Evolutionary conservation across 768 basidiomycete genomes (phyloP), one percentile per base, ranked within the genome.

Genomic region (Lactifluus volemus): DNA sequence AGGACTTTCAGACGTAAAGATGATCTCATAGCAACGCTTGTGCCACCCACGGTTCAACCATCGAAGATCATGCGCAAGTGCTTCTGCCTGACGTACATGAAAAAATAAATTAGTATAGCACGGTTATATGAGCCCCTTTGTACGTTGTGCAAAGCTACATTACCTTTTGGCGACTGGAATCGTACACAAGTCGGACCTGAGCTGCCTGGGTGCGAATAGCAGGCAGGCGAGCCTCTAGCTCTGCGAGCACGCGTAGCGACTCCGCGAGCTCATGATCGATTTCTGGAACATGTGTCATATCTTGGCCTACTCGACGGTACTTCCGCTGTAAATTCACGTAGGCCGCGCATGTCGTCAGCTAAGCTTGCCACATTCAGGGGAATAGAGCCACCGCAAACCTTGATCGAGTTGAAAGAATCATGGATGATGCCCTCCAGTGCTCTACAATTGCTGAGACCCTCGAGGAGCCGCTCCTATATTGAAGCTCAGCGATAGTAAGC

Each of bases 21-120:
- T 83, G 73, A 84, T 85, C 25, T 79, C 72, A 47, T 86, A 80
- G 82, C 85, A 86, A 12, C 88, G 85, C 69, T 85, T 84, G 59
- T 86, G 85, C 70, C 88, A 84, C 51, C 86, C 84, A 0, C 85
- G 89, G 69, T 90, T 89, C 25, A 89, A 77, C 88, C 88, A 91
- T 55, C 77, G 77, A 48, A 91, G 74, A 56, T 84, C 84, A 2
- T 71, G 70, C n/a, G 84, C 82, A 17, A 91, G 81, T 6, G 76
- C 72, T 66, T 80, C 77, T 9, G 89, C 89, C 88, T 90, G 49
- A 14, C 42, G 34, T 7, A 25, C 29, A 19, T 12, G 5, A 25
- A 25, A 25, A 25, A 25, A 25, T 25, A 25, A 19, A 9, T 60
- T 19, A 45, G 11, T 7, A 62, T 57, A n/a, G 5, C 12, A 32